Base-by-base conservation (phyloP, 2,329 filamentous ascomycete genomes). In the Acephala macrosclerotiorum region DNA sequence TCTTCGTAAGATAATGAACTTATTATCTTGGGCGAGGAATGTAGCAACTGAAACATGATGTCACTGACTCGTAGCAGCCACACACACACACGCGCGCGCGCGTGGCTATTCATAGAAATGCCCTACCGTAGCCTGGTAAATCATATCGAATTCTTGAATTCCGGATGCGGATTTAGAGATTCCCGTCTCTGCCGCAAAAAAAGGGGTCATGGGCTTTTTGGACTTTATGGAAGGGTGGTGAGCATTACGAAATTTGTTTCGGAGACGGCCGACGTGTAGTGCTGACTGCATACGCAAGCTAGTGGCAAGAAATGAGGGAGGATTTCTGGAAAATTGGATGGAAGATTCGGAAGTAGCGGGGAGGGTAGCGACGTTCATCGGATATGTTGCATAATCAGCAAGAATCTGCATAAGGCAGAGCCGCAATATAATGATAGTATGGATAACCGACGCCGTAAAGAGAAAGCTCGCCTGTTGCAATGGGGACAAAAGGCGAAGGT, bases 401-500 rank as follows among this genome's bases (percentile, higher is more conserved):
- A 58, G 22, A n/a, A 35, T 40, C 60, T 63, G 60, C 60, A 51
- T 58, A 63, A 36, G 55, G 55, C 55, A 57, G 55, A 38, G 55
- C 29, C 55, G 29, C 55, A 40, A 26, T 22, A 38, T 8, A 4
- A 38, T 20, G 14, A 20, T 49, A 49, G 45, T 33, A 26, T 47
- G 20, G 42, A 9, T 47, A 47, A 47, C 42, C 42, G 42, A 47
- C 42, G n/a, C 42, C 42, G 20, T 47, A 49, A 49, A 49, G 20
- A n/a, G 22, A 49, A 16, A 53, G 49, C 49, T 53, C 26, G 49
- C 49, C 49, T 29, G 22, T 20, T 36, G 55, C 55, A 38, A 14
- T 56, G 29, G 38, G 45, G 29, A 64, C 57, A 61, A 47, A 59
- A 60, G 67, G 66, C 64, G 66, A 66, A 68, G 68, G 71, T 65